Percentiles rank a stretch among this genome's conserved stretches.
Conservation (phyloP, 2,329 filamentous ascomycete genomes). For the Aphanoascus verrucosus region DNA sequence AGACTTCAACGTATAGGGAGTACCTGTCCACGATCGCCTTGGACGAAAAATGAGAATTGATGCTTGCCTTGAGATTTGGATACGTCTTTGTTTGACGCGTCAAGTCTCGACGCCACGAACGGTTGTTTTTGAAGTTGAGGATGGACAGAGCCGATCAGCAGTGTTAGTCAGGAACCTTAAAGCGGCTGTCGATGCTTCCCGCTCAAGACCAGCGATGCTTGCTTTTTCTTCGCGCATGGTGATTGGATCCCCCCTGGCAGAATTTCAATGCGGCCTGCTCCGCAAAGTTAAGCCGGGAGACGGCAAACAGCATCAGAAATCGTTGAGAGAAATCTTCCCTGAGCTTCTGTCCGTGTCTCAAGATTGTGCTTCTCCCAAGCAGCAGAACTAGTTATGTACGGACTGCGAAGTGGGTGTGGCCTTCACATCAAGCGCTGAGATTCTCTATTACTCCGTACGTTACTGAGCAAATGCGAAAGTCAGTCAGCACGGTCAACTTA, state of each 20-base stretch:
- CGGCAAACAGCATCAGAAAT: neutral
- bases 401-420: too few relatives aligned
- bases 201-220: neutral
- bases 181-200: neutral
- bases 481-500: too few relatives aligned
- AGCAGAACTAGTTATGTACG: too few relatives aligned
- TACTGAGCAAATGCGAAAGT: too few relatives aligned
- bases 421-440: too few relatives aligned
- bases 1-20: too few relatives aligned
- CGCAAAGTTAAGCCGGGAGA: neutral
- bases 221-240: neutral
- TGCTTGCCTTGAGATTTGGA: neutral
- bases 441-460: too few relatives aligned
- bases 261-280: neutral
- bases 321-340: too few relatives aligned
- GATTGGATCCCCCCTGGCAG: conserved; percentile 5
- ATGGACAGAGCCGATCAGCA: neutral
- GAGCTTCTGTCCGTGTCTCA: too few relatives aligned
- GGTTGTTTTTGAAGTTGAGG: neutral
- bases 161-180: neutral
- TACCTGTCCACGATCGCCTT: too few relatives aligned
- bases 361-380: too few relatives aligned
- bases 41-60: neutral
- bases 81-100: neutral
- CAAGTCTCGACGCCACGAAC: neutral